Base-by-base conservation (phyloP, 1,284 basidiomycete species). In the Cutaneotrichosporon cavernicola region DNA sequence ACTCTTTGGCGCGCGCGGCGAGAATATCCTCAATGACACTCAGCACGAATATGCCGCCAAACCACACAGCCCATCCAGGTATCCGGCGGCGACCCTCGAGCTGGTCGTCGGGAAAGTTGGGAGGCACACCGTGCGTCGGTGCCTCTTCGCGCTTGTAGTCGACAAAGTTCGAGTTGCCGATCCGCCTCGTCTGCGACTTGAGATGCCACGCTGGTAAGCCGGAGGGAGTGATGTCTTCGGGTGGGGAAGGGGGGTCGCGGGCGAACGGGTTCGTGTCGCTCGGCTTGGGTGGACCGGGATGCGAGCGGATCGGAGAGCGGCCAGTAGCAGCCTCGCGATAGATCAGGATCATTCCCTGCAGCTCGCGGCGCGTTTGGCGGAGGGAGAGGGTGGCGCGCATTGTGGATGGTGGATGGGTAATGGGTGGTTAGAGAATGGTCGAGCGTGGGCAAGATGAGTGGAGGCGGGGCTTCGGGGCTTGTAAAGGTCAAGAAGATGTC, bases 361-460 rank as follows among this genome's bases (percentile, higher is more conserved):
- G 1, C 31, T 53, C 51, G 18, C 51, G 51, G 51, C 51, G 51
- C 14, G 51, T 18, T 30, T 31, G 18, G 31, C 51, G 51, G 13
- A 53, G 51, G 14, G 31, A 8, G 14, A 31, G 18, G 9, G 31
- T 16, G 31, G 30, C 30, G 31, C 51, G 51, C 51, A 53, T 52
- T 16, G 31, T 52, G 11, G 26, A 30, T 32, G 50, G 14, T 13
- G 14, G 40, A 13, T 43, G 14, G 11, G 10, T 13, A 43, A 18
- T 43, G 40, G 9, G 40, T 46, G 43, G 43, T 46, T 7, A 7
- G 43, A 1, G 43, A 36, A 8, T 46, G 16, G 43, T 18, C 18
- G 18, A n/a, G 43, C 18, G 73, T 58, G 69, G 67, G 61, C 53
- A 10, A 58, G 73, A 51, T 3, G 51, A 30, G 16, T 52, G 30